Evolutionary conservation across 164 flowering plant species (phyloP).

Genomic region (Vitis labrusca): DNA sequence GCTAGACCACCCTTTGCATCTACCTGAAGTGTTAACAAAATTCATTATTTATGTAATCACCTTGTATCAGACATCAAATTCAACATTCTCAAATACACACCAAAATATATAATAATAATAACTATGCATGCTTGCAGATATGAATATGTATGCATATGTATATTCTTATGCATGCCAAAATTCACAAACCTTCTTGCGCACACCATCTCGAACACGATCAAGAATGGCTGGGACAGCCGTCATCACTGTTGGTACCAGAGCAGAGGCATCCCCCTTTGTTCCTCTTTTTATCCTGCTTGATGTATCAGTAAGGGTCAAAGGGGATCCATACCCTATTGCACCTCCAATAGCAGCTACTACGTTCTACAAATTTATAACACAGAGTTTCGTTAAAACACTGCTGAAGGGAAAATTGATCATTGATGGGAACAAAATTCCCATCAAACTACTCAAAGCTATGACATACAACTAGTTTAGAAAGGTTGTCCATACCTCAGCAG

Average conservation of each 20-base stretch:
- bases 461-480: slow-evolving; percentile 3
- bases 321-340: slow-evolving; percentile 92
- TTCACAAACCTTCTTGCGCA: slow-evolving; percentile 70
- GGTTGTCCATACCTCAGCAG: slow-evolving; percentile 77
- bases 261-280: slow-evolving; percentile 90
- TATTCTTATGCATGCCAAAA: neutral
- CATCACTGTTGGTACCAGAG: slow-evolving; percentile 76
- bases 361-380: slow-evolving; percentile 47
- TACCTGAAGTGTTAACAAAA: slow-evolving; percentile 44
- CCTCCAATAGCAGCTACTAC: slow-evolving; percentile 67
- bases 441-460: neutral
- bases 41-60: neutral
- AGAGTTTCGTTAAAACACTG: neutral
- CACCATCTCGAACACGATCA: slow-evolving; percentile 97
- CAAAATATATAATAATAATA: neutral
- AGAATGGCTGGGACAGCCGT: slow-evolving; percentile 97
- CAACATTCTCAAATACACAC: too few species aligned
- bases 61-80: neutral
- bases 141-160: neutral
- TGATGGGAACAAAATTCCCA: neutral
- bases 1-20: slow-evolving; percentile 86
- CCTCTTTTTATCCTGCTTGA: slow-evolving; percentile 89
- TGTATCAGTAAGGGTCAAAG: slow-evolving; percentile 93
- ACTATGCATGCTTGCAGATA: neutral
- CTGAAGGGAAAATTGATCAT: neutral